Base-by-base conservation (phyloP, 257 asterid species). In the Agastache rugosa region DNA sequence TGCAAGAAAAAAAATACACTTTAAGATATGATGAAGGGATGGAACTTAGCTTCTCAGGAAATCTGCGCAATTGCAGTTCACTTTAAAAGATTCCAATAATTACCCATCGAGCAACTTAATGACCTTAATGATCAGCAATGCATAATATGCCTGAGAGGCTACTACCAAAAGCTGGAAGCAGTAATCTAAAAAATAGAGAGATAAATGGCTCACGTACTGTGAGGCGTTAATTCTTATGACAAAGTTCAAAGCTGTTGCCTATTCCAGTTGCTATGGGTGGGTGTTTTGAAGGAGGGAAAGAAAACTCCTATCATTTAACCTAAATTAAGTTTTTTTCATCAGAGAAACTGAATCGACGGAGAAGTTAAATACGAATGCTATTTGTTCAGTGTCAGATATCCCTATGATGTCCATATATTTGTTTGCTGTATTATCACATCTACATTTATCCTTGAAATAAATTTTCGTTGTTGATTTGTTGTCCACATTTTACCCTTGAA, bases 181-280 rank as follows among this genome's bases (percentile, higher is more conserved):
- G 16, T 9, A 37, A 35, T 37, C 4, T 37, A 63, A 35, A 16
- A 34, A 61, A 31, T 1, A 16, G 17, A 31, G 45, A 34, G 67
- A 16, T 29, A n/a, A 39, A 19, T 63, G 50, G 51, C n/a, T 11
- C 7, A 6, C 4, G 2, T 37, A 37, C 27, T 14, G 68, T 62
- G 29, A 62, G 29, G 50, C 9, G 5, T 61, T 61, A 16, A 16
- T 34, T 37, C 9, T 34, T 12, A 8, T 10, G 17, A 14, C 16
- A 44, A 44, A 44, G 17, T 37, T 62, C 8, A 8, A 34, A 62
- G 50, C 23, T 29, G 47, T 34, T 16, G 25, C 25, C 6, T 12
- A 25, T 65, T 65, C 71, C 4, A 23, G 35, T 72, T 44, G 37
- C 63, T 48, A 22, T 23, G 27, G 75, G 61, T 51, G 47, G 56